phyloP scores from a whole-genome alignment of 2,329 filamentous ascomycete species.

The Phialophora tarda region DNA sequence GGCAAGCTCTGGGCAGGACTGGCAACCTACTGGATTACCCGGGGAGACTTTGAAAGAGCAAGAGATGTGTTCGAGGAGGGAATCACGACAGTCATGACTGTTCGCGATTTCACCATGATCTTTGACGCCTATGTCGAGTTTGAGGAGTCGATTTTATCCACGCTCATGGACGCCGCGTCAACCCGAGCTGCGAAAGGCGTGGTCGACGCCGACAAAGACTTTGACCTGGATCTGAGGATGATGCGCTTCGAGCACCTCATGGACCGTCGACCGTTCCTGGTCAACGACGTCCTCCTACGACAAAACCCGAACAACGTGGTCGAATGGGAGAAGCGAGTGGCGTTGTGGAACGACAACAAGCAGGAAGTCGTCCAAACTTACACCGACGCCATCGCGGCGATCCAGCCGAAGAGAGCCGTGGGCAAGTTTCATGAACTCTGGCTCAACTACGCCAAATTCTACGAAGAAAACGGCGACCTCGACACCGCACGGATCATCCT shows the following conservation, averaged over 20 bases:
- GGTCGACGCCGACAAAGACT: conserved; percentile 81
- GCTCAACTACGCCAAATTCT: conserved; percentile 97
- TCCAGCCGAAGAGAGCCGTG: conserved; percentile 90
- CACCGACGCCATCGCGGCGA: conserved; percentile 88
- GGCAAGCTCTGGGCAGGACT: conserved; percentile 94
- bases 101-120: conserved; percentile 93
- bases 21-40: conserved; percentile 95
- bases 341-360: conserved; percentile 92
- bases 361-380: conserved; percentile 91
- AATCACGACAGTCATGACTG: conserved; percentile 97
- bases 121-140: conserved; percentile 98
- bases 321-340: conserved; percentile 98
- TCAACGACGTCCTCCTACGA: conserved; percentile 92
- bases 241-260: conserved; percentile 97
- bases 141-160: conserved; percentile 91
- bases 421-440: conserved; percentile 94
- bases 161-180: conserved; percentile 86
- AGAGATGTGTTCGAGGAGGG: conserved; percentile 95
- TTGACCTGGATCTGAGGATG: conserved; percentile 95
- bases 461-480: conserved; percentile 84
- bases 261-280: conserved; percentile 91
- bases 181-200: conserved; percentile 77
- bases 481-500: conserved; percentile 87
- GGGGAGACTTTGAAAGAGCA: conserved; percentile 88
- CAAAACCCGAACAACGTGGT: conserved; percentile 96